Base-by-base conservation (phyloP, 2,329 filamentous ascomycete species). In the Hansfordia pulvinata region DNA sequence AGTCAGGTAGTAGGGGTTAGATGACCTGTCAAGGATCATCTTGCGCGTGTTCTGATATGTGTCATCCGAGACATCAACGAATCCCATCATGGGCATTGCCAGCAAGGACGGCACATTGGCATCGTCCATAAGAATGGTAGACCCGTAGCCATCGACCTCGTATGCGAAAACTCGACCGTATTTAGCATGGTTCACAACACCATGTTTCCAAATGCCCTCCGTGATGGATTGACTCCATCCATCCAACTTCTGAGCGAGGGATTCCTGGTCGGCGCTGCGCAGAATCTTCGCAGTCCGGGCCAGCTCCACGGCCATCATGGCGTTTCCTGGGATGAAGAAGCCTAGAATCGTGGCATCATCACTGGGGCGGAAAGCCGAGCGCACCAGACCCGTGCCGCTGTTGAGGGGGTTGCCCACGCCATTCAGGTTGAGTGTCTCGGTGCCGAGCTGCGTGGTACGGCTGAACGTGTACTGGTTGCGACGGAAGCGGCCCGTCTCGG, bases 321-420 rank as follows among this genome's bases (percentile, higher is more conserved):
- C 90, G 46, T 98, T 98, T 19, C 83, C 77, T 0, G 90, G 90
- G 38, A 98, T 93, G 48, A 93, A 83, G 60, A 84, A 98, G 23
- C 86, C 86, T 3, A 98, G 62, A 19, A 90, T 94, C 0, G 85
- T 92, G 3, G 90, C 84, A 49, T 98, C 90, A 42, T 98, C 90
- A 36, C 83, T 93, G 4, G 90, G 90, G 2, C 90, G 71, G 56
- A 98, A 98, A 1, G 90, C 88, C 20, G 83, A 93, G 31, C 90
- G 74, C 25, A 96, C 67, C 2, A 98, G 67, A 0, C 84, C 85
- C 0, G 90, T 94, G 11, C 76, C 82, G 38, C 62, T 66, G 39
- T 83, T 86, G 10, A 98, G 60, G 1, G 90, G 90, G 47, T 98
- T 98, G n/a, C 90, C 90, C 14, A 85, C 62, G 2, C 90, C 90